Base-by-base conservation (phyloP, 202 grass and related monocot species). In the Sporobolus alterniflorus region DNA sequence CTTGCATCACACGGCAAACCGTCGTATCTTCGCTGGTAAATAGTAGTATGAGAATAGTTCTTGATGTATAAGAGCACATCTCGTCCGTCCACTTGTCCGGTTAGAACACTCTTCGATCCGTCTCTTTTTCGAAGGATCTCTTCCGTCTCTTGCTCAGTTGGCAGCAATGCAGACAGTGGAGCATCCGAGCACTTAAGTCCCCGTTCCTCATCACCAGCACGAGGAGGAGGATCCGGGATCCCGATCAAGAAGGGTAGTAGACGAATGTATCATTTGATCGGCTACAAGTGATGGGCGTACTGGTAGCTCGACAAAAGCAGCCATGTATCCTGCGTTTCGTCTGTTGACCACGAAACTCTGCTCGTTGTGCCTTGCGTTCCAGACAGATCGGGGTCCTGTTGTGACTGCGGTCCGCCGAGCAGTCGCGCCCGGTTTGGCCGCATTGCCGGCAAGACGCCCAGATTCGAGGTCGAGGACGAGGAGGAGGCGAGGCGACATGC, bases 201-300 rank as follows among this genome's bases (percentile, higher is more conserved):
- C 15, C 30, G 67, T 33, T 17, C 33, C 48, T 34, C 11, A 16
- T 67, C 69, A 21, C 20, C 34, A 11, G 52, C 62, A 70, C 76
- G 85, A 71, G 61, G 42, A 50, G 6, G 39, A 20, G 25, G 81
- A 29, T 57, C 69, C 64, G 29, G 30, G n/a, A 69, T 84, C 42
- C 49, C 51, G 6, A 10, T 24, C 4, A 39, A 39, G 4, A 3
- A 6, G 36, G n/a, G n/a, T n/a, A 39, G 4, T 39, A 57, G n/a
- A 69, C 25, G 32, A 75, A 74, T 75, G 51, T 69, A 69, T 75
- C 69, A 16, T 79, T 79, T 74, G 81, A 68, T 50, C 25, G 74
- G 61, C 49, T 69, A 9, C 42, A 30, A 12, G 30, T n/a, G 29
- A 13, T 46, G 81, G 17, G 55, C 16, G 14, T 39, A 29, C 20